These are phyloP conservation scores for Globisporangium echinulatum DNA, from an alignment of 352 stramenopile genomes.

Conservation along the genomic window DNA sequence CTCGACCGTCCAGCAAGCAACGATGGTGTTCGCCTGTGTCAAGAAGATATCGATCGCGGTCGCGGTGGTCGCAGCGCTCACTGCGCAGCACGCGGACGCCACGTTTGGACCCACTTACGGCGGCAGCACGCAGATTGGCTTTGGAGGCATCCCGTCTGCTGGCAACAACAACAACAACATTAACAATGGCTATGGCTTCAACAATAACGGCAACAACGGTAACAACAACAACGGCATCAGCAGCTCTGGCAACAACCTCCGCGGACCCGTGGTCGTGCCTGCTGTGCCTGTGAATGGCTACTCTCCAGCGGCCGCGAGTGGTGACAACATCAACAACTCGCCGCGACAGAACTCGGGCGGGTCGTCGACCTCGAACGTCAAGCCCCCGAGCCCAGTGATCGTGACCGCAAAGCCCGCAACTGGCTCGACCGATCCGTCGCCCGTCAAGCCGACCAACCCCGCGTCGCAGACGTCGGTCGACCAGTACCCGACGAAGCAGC, in stretches of 20 bases:
- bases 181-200: neutral
- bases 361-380: slow-evolving; percentile 11
- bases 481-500: slow-evolving; percentile 13
- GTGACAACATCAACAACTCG: slow-evolving; percentile 10
- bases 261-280: slow-evolving; percentile 1
- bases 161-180: neutral
- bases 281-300: slow-evolving; percentile 1
- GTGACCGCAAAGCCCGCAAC: slow-evolving; percentile 2
- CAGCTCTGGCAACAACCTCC: slow-evolving; percentile 10
- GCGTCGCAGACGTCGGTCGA: slow-evolving; percentile 6
- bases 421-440: neutral
- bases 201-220: neutral
- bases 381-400: slow-evolving; percentile 3
- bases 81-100: slow-evolving; percentile 5
- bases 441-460: slow-evolving; percentile 6
- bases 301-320: neutral
- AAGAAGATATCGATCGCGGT: slow-evolving; percentile 16
- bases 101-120: slow-evolving; percentile 9
- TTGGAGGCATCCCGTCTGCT: slow-evolving; percentile 6
- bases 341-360: slow-evolving; percentile 10
- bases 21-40: slow-evolving; percentile 14
- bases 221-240: slow-evolving; percentile 1
- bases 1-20: neutral
- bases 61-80: slow-evolving; percentile 12
- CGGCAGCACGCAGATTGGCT: slow-evolving; percentile 7